Evolutionary conservation across 2,329 filamentous ascomycete species (phyloP).

Genomic region (Truncatella angustata): DNA sequence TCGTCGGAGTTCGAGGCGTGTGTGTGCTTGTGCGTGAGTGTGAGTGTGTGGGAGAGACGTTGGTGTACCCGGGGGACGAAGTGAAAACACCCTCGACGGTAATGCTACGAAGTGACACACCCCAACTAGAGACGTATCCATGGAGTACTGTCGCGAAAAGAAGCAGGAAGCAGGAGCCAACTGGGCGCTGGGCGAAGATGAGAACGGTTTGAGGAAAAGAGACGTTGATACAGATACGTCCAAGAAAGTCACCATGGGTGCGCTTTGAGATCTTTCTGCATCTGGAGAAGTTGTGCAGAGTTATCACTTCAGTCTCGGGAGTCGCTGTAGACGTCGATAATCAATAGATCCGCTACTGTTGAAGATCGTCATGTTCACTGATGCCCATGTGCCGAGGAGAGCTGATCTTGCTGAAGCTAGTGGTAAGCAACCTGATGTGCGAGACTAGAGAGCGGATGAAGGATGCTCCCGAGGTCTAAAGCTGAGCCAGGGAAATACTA

Average conservation of each 20-base stretch:
- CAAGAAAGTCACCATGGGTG: too few species aligned
- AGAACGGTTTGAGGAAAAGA: too few species aligned
- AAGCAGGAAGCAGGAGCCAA: too few species aligned
- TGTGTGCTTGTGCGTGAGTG: neutral
- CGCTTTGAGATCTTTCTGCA: too few species aligned
- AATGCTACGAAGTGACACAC: neutral
- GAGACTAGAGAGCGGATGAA: constrained; percentile 24
- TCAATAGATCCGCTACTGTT: neutral
- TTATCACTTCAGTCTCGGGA: neutral
- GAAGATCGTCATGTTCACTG: neutral
- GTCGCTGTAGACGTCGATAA: neutral
- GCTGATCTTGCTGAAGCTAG: constrained; percentile 10
- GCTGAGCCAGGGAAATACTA: too few species aligned
- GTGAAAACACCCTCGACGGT: neutral
- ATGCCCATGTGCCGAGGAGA: neutral
- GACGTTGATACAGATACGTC: too few species aligned
- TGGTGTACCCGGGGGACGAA: neutral
- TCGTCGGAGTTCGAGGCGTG: constrained; percentile 24
- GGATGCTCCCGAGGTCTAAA: constrained; percentile 26
- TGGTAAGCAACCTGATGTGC: constrained; percentile 19
- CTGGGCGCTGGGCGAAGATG: neutral
- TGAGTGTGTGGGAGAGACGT: neutral
- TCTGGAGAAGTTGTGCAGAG: neutral
- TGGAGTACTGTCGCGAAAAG: too few species aligned
- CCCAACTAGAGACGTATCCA: neutral